A percentile compares a stretch with the other conserved stretches of the same genome.
These are phyloP conservation scores for Kwoniella shivajii DNA, from an alignment of 1,284 basidiomycete genomes.

Conservation along the genomic window DNA sequence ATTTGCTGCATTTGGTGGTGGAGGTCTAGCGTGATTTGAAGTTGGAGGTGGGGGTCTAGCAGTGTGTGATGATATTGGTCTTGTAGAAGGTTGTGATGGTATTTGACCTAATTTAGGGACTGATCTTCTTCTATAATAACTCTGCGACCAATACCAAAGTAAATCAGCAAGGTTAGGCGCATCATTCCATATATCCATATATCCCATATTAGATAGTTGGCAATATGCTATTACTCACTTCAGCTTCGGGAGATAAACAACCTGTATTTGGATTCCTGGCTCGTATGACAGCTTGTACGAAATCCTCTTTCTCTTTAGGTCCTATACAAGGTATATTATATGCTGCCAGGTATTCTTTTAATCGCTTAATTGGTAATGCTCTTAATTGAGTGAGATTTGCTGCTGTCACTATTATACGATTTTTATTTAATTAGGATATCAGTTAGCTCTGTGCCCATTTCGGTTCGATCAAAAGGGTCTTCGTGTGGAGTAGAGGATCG, in stretches of 20 bases:
- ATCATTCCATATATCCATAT: background rate
- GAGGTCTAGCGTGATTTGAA: background rate
- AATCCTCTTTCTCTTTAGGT: slow-evolving; percentile 51
- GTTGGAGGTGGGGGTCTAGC: slow-evolving; percentile 5
- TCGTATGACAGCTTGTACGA: slow-evolving; percentile 46
- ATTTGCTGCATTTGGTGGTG: slow-evolving; percentile 1
- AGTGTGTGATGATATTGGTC: slow-evolving; percentile 3
- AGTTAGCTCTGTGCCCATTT: too few relatives aligned
- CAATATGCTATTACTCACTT: slow-evolving; percentile 35
- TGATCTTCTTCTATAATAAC: slow-evolving; percentile 45
- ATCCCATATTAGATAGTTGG: too few relatives aligned
- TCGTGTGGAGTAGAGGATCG: background rate
- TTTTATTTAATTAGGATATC: too few relatives aligned
- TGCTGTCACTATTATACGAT: slow-evolving; percentile 51
- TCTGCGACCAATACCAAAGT: slow-evolving; percentile 19
- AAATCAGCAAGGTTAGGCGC: slow-evolving; percentile 2
- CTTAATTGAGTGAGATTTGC: slow-evolving; percentile 42
- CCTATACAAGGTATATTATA: slow-evolving; percentile 47
- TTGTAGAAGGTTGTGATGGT: slow-evolving; percentile 4
- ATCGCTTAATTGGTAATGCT: slow-evolving; percentile 47
- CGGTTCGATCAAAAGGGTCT: background rate
- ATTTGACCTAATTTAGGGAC: slow-evolving; percentile 41
- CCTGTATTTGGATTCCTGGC: slow-evolving; percentile 46
- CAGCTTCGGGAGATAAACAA: slow-evolving; percentile 45
- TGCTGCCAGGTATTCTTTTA: slow-evolving; percentile 51